phyloP scores from a whole-genome alignment of 1,284 basidiomycete genomes.

The Volvariella surrecta region DNA sequence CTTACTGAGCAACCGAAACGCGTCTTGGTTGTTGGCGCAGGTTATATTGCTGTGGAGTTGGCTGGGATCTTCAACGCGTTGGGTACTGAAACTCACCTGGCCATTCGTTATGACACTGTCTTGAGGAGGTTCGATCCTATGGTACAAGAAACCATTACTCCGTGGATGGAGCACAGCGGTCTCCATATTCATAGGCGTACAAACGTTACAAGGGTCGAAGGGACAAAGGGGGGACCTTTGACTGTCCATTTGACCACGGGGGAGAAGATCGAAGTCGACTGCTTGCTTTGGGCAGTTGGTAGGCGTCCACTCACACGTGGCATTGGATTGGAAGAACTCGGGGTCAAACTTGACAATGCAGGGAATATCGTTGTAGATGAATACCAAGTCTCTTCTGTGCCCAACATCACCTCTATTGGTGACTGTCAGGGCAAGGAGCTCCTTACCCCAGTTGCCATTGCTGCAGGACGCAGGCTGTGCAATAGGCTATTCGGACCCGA shows the following conservation, averaged over 20 bases:
- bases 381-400: conserved; percentile 78
- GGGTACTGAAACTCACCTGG: conserved; percentile 84
- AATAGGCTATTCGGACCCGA: conserved; percentile 88
- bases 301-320: conserved; percentile 75
- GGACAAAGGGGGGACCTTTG: conserved; percentile 57
- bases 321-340: conserved; percentile 73
- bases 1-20: conserved; percentile 87
- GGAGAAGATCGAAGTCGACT: conserved; percentile 79
- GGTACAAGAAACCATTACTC: conserved; percentile 80
- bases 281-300: conserved; percentile 92
- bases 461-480: conserved; percentile 82
- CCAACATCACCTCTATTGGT: conserved; percentile 77
- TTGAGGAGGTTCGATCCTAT: conserved; percentile 90
- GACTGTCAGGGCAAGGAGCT: conserved; percentile 90
- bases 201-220: conserved; percentile 73
- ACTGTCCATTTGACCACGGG: conserved; percentile 67
- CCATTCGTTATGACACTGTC: conserved; percentile 87
- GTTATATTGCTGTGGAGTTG: conserved; percentile 96
- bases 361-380: conserved; percentile 88
- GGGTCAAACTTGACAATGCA: conserved; percentile 69
- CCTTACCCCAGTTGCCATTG: conserved; percentile 97
- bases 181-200: conserved; percentile 80
- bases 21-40: conserved; percentile 92
- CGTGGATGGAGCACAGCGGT: conserved; percentile 93
- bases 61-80: conserved; percentile 85